Conservation (phyloP, 331 rosid species). For the Acacia pycnantha region DNA sequence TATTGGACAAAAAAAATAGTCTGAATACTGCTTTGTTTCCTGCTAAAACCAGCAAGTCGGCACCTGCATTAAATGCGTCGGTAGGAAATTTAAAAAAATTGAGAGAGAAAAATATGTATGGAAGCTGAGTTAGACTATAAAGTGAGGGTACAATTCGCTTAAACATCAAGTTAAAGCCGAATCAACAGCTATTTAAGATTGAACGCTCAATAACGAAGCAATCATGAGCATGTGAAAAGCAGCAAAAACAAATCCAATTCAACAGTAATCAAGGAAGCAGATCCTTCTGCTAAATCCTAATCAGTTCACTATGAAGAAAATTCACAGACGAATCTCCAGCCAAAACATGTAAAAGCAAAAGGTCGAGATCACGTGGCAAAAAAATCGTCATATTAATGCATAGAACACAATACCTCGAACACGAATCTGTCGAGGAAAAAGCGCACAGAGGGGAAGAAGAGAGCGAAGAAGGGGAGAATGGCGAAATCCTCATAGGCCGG, state of each 20-base stretch:
- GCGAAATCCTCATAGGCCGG: constrained; percentile 71
- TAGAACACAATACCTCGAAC: constrained; percentile 61
- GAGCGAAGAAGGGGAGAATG: constrained; percentile 63
- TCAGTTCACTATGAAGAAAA: background rate
- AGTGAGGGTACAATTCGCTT: background rate
- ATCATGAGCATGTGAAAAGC: background rate
- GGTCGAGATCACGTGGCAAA: background rate
- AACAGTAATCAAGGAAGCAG: background rate
- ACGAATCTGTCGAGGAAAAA: constrained; percentile 77
- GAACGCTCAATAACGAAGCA: background rate
- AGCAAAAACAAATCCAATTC: background rate
- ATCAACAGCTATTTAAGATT: background rate
- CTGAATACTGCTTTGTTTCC: background rate
- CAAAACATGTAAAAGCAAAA: background rate
- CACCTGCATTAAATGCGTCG: background rate
- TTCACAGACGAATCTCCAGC: background rate
- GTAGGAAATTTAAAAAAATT: background rate
- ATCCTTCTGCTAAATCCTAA: background rate
- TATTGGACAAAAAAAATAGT: background rate
- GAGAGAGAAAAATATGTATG: background rate
- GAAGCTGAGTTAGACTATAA: background rate
- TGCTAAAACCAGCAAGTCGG: background rate
- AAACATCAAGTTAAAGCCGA: background rate
- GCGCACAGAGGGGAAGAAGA: constrained; percentile 77
- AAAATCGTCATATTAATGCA: background rate